Evolutionary conservation across 1,284 basidiomycete species (phyloP).

Genomic region (Ustilago bromivora): DNA sequence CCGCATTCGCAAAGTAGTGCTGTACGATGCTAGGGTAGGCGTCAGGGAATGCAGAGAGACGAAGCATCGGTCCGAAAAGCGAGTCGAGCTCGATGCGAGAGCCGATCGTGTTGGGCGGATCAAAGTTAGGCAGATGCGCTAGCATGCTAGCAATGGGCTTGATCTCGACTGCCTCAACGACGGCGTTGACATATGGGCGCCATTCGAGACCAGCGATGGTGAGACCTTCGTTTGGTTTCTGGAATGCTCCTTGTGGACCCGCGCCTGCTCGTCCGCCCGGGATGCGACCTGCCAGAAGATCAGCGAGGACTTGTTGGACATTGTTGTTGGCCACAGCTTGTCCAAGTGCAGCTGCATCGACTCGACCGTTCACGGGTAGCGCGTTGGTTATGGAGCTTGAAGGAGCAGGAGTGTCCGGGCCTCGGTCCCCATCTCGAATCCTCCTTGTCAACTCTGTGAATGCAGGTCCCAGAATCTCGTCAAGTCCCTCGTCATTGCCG

Average conservation of each 20-base stretch:
- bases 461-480: slow-evolving; percentile 72
- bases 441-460: slow-evolving; percentile 60
- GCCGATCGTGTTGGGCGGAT: slow-evolving; percentile 75
- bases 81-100: slow-evolving; percentile 67
- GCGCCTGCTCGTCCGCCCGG: slow-evolving; percentile 31
- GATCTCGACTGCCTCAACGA: slow-evolving; percentile 83
- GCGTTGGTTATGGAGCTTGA: not conserved
- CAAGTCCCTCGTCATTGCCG: slow-evolving; percentile 69
- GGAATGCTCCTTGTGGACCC: not conserved
- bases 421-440: slow-evolving; percentile 56
- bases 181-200: slow-evolving; percentile 85
- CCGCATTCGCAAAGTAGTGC: slow-evolving; percentile 58
- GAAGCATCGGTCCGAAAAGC: slow-evolving; percentile 63
- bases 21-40: slow-evolving; percentile 57
- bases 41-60: slow-evolving; percentile 62
- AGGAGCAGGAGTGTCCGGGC: slow-evolving; percentile 19
- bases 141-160: slow-evolving; percentile 83
- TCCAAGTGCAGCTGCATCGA: slow-evolving; percentile 43
- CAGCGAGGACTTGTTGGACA: slow-evolving; percentile 59
- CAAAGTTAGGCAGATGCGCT: slow-evolving; percentile 79
- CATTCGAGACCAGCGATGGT: slow-evolving; percentile 74
- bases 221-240: slow-evolving; percentile 55
- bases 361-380: slow-evolving; percentile 16
- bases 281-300: slow-evolving; percentile 52
- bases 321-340: slow-evolving; percentile 51